Conservation (phyloP, 176 grass and related monocot genomes). For the Hordeum vulgare region DNA sequence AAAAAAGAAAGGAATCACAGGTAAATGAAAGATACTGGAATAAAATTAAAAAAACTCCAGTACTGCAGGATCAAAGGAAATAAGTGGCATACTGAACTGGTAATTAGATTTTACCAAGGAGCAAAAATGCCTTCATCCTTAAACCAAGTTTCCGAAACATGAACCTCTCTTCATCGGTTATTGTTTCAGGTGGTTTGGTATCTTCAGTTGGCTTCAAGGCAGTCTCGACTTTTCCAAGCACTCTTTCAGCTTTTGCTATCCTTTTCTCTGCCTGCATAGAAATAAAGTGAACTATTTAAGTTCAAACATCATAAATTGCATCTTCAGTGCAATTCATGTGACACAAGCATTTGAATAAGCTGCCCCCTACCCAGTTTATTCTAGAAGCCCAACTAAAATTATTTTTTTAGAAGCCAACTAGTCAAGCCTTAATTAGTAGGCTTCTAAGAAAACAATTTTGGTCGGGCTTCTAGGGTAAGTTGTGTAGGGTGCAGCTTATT, state of each 20-base stretch:
- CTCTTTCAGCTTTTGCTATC: slow-evolving; percentile 71
- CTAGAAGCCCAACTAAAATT: no score
- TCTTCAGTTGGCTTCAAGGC: slow-evolving; percentile 64
- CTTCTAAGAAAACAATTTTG: no score
- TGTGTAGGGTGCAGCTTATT: no score
- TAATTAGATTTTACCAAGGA: slow-evolving; percentile 55
- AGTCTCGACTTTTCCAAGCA: slow-evolving; percentile 76
- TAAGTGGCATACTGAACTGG: neutral
- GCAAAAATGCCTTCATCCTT: slow-evolving; percentile 91
- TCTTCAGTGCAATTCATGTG: neutral
- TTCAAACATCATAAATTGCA: neutral
- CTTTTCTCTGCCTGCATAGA: slow-evolving; percentile 64
- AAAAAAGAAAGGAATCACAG: neutral
- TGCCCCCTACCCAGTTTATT: no score
- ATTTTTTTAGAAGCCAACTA: no score
- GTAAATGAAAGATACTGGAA: neutral
- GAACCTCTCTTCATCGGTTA: slow-evolving; percentile 95
- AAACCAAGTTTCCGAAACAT: slow-evolving; percentile 94
- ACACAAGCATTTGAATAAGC: neutral
- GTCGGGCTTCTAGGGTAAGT: no score
- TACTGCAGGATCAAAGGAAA: neutral
- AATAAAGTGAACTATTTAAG: neutral
- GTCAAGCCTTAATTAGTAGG: no score
- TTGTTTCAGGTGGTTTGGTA: slow-evolving; percentile 44
- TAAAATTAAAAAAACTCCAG: neutral